phyloP scores from a whole-genome alignment of 805 yeast species.

The Metschnikowia shivogae region DNA sequence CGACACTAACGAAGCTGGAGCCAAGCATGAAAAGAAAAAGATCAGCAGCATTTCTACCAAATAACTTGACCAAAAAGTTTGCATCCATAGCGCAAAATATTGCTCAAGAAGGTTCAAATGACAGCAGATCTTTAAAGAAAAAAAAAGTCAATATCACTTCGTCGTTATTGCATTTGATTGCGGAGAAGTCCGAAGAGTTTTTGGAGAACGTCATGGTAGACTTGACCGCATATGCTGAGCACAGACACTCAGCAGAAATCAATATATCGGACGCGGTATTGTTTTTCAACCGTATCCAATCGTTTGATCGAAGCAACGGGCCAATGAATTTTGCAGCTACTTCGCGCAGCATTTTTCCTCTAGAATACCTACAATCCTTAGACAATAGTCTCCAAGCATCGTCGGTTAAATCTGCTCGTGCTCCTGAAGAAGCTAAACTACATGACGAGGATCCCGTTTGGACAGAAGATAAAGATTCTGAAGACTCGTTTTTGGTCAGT shows the following conservation, averaged over 20 bases:
- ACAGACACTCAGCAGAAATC: constrained; percentile 27
- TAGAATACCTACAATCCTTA: constrained; percentile 31
- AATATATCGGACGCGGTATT: constrained; percentile 33
- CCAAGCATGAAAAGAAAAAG: not conserved
- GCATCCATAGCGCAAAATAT: constrained; percentile 15
- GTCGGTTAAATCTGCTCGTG: not conserved
- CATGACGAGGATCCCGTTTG: not conserved
- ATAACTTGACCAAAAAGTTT: constrained; percentile 9
- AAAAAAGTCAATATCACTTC: constrained; percentile 7
- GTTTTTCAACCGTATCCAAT: constrained; percentile 29
- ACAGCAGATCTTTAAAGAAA: constrained; percentile 2
- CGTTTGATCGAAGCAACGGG: constrained; percentile 16
- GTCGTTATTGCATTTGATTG: constrained; percentile 20
- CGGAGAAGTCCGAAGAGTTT: constrained; percentile 29
- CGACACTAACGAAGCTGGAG: not conserved
- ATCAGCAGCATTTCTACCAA: not conserved
- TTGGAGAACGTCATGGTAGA: constrained; percentile 28
- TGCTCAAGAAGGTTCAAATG: not conserved
- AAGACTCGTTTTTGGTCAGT: not conserved
- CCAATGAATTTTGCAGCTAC: constrained; percentile 24
- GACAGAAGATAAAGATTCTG: not conserved
- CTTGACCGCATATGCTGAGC: constrained; percentile 34
- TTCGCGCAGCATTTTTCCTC: constrained; percentile 35
- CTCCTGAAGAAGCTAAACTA: not conserved
- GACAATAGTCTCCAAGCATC: constrained; percentile 25